Base-by-base conservation (phyloP, 2,329 filamentous ascomycete genomes). In the Aureobasidium sp. region DNA sequence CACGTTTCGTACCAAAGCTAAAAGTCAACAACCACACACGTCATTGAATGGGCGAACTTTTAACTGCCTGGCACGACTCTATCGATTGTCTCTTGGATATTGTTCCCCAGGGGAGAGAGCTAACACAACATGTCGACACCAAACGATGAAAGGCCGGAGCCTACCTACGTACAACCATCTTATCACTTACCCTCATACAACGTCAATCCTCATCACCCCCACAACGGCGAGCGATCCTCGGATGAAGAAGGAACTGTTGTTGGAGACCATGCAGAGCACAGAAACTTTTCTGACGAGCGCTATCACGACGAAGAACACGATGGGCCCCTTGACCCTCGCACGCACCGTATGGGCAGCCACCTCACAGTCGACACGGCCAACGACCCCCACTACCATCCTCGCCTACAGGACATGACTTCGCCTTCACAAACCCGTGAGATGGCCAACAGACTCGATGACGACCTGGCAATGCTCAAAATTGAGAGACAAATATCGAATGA, bases 381-480 rank as follows among this genome's bases (percentile, higher is more conserved):
- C 29, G 63, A 58, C 50, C 61, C 65, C 27, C 59, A 63, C 41
- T 59, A 63, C 59, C 53, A 65, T 63, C 58, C 60, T 57, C 45
- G 45, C 16, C 22, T 37, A 14, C 29, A 49, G 1, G 47, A 50
- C 35, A 50, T 50, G 47, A 61, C 39, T 35, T 83, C 81, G 1
- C 76, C 79, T 1, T 80, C 79, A 0, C 73, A 76, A 55, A 74
- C 72, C 14, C 74, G 82, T 34, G 83, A 85, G 65, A 74, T 83
- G 61, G 75, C 78, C 5, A 74, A 75, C 56, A 73, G 81, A 41
- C 68, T 86, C 25, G 78, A 84, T 53, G 84, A 88, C 66, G 83
- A 87, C 56, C 68, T 87, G 49, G 74, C 79, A 38, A 70, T 87
- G 63, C 71, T 86, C 40, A 78, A 83, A 58, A 79, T 82, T 2